Conservation (phyloP, 768 basidiomycete genomes). For the Saitozyma podzolica region DNA sequence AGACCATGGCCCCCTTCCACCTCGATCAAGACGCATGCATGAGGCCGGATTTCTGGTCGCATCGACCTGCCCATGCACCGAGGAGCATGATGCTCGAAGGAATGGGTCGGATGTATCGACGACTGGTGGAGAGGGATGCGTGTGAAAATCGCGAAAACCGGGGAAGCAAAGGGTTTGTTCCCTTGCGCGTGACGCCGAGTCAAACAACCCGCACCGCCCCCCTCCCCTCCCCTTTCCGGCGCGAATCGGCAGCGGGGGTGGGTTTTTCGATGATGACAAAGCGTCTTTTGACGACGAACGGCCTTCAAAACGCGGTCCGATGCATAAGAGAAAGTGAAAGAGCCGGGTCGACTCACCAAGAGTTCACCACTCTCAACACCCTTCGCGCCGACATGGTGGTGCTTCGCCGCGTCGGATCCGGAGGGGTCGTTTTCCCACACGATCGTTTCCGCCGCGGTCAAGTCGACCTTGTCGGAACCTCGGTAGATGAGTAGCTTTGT, state of each 20-base stretch:
- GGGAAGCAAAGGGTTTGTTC: not conserved
- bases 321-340: slow-evolving; percentile 35
- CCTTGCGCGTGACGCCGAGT: too few relatives aligned
- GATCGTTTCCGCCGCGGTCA: slow-evolving; percentile 37
- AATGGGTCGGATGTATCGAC: too few relatives aligned
- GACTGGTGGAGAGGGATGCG: too few relatives aligned
- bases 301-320: slow-evolving; percentile 10
- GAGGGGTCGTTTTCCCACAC: slow-evolving; percentile 35
- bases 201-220: too few relatives aligned
- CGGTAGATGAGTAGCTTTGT: slow-evolving; percentile 40
- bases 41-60: too few relatives aligned
- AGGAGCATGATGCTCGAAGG: too few relatives aligned
- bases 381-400: slow-evolving; percentile 46
- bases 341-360: slow-evolving; percentile 37
- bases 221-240: too few relatives aligned
- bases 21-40: too few relatives aligned
- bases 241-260: too few relatives aligned
- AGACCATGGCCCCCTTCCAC: too few relatives aligned
- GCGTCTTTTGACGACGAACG: slow-evolving; percentile 8
- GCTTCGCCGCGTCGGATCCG: slow-evolving; percentile 30
- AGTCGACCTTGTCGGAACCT: slow-evolving; percentile 41
- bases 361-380: slow-evolving; percentile 46
- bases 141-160: slow-evolving; percentile 12
- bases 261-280: too few relatives aligned
- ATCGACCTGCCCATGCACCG: too few relatives aligned